Conservation (phyloP, 164 flowering plant genomes). For the Protea cynaroides region DNA sequence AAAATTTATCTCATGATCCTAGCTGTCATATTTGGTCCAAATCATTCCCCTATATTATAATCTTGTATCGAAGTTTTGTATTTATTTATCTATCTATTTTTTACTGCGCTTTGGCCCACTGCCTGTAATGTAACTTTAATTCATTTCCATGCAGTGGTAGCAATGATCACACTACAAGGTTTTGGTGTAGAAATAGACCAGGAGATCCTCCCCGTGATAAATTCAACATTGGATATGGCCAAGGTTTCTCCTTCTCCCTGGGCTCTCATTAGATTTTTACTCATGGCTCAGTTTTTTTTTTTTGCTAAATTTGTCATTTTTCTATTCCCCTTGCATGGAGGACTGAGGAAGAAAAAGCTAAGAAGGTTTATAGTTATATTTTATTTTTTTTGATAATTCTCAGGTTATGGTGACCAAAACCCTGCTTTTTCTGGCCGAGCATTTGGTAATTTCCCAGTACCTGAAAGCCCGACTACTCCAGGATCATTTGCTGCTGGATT, state of each 20-base stretch:
- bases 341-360: not conserved
- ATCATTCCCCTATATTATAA: not conserved
- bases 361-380: slow-evolving; percentile 1
- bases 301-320: not conserved
- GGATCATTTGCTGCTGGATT: slow-evolving; percentile 77
- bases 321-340: not conserved
- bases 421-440: slow-evolving; percentile 53
- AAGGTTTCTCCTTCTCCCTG: slow-evolving; percentile 44
- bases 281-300: not conserved
- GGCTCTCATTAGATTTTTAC: too few species aligned
- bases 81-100: not conserved
- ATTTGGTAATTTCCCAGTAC: slow-evolving; percentile 49
- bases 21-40: too few species aligned
- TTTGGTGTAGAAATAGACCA: slow-evolving; percentile 99
- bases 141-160: slow-evolving; percentile 76
- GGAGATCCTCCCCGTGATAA: slow-evolving; percentile 89
- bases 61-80: not conserved
- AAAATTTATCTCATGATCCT: too few species aligned
- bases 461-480: slow-evolving; percentile 73
- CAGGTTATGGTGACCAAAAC: slow-evolving; percentile 88
- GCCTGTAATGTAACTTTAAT: not conserved
- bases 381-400: slow-evolving; percentile 5
- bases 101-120: not conserved
- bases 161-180: slow-evolving; percentile 90
- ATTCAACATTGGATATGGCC: slow-evolving; percentile 53